Conservation (phyloP, 192 early-diverging fungal species). For the Chytriomyces confervae region DNA sequence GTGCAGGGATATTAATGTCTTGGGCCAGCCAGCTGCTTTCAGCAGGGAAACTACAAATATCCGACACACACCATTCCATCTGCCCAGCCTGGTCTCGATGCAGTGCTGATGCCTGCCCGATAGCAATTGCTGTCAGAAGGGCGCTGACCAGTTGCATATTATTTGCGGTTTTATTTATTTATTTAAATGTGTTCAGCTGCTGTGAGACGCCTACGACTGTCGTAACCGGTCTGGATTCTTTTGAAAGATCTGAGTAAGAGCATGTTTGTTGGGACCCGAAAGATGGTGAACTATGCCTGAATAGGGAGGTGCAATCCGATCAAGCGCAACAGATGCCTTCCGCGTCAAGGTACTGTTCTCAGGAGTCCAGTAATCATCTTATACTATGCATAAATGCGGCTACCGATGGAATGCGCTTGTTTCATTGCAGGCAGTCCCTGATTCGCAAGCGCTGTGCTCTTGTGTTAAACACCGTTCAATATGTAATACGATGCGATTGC, state of each 20-base stretch:
- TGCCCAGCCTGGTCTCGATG: slow-evolving; percentile 25
- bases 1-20: background rate
- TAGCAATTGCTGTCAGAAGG: background rate
- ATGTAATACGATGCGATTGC: no score
- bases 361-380: no score
- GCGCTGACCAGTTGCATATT: no score
- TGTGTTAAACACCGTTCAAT: no score
- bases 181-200: background rate
- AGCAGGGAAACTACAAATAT: background rate
- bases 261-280: slow-evolving; percentile 79
- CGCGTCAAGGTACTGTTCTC: no score
- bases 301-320: slow-evolving; percentile 11
- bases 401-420: no score
- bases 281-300: slow-evolving; percentile 85
- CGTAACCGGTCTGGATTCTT: background rate
- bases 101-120: slow-evolving; percentile 10
- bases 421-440: no score
- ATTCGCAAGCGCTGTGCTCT: no score
- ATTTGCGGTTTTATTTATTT: background rate
- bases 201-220: background rate
- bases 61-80: slow-evolving; percentile 21
- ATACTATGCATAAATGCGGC: no score
- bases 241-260: slow-evolving; percentile 52
- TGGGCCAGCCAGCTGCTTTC: no score
- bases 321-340: no score